Conservation (phyloP, 2,329 filamentous ascomycete species). For the Didymella pomorum region DNA sequence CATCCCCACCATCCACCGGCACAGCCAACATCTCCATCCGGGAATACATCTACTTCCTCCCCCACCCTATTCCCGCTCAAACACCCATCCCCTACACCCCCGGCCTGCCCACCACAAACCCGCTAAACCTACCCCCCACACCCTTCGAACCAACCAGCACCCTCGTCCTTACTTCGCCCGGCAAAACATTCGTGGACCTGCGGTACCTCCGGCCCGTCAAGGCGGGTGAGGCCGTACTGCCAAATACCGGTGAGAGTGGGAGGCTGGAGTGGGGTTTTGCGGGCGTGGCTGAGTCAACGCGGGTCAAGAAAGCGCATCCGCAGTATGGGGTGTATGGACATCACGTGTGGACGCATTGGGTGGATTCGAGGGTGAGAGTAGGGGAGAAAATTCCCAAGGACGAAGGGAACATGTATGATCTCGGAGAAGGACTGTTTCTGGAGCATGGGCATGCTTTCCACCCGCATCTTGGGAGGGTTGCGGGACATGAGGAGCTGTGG, state of each 20-base stretch:
- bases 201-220: constrained; percentile 56
- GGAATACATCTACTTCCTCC: constrained; percentile 67
- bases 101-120: constrained; percentile 36
- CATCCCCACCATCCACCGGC: neutral
- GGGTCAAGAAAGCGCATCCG: neutral
- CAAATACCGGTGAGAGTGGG: constrained; percentile 40
- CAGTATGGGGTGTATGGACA: neutral
- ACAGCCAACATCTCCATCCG: constrained; percentile 62
- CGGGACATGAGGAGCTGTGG: constrained; percentile 75
- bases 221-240: constrained; percentile 19
- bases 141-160: constrained; percentile 67
- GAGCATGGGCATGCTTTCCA: constrained; percentile 70
- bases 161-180: constrained; percentile 68
- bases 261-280: constrained; percentile 72
- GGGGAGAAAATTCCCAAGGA: constrained; percentile 55
- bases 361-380: constrained; percentile 61
- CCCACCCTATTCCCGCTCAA: constrained; percentile 41
- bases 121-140: constrained; percentile 30
- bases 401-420: constrained; percentile 64
- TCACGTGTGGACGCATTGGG: constrained; percentile 65
- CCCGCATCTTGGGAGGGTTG: constrained; percentile 57
- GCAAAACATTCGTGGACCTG: constrained; percentile 67
- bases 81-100: constrained; percentile 42
- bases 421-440: constrained; percentile 35
- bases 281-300: constrained; percentile 55